Percentiles rank a stretch among this genome's conserved stretches.
Conservation (phyloP, 2,329 filamentous ascomycete genomes). For the Diplodia mutila region DNA sequence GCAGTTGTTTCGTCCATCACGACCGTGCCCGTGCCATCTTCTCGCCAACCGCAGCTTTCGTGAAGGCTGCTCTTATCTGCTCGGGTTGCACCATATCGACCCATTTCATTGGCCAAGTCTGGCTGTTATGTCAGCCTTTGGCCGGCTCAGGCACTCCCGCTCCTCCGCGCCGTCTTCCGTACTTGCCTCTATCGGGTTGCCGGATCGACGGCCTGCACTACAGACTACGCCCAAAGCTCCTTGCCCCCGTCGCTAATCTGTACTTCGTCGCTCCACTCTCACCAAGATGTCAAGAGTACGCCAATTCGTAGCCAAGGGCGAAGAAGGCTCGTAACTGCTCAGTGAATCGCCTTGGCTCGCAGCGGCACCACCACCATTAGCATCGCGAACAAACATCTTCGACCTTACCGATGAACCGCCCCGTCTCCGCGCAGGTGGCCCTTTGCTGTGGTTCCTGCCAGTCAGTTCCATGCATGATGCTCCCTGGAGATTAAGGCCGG, state of each 20-base stretch:
- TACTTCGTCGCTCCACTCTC: background rate
- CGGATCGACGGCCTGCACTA: background rate
- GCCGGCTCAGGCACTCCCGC: background rate
- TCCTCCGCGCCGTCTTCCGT: background rate
- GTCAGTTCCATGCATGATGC: slow-evolving; percentile 5
- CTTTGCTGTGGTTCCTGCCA: background rate
- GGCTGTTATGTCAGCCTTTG: background rate
- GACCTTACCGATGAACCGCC: background rate
- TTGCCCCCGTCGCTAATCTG: background rate
- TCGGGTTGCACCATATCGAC: background rate
- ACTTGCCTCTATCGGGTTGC: background rate
- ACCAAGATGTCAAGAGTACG: slow-evolving; percentile 6
- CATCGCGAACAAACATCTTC: background rate
- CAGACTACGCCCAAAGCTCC: background rate
- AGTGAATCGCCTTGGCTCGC: background rate
- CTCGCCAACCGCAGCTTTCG: background rate
- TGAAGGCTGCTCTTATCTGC: slow-evolving; percentile 10
- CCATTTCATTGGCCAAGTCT: background rate
- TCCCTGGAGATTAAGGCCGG: slow-evolving; percentile 13
- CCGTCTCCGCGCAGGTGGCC: background rate
- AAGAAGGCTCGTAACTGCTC: slow-evolving; percentile 6
- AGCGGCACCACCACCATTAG: background rate
- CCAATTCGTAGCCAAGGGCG: slow-evolving; percentile 1
- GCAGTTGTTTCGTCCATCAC: slow-evolving; percentile 4
- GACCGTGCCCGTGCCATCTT: background rate